Evolutionary conservation across 202 grass and related monocot species (phyloP).

Genomic region (Schoenoplectus triqueter): DNA sequence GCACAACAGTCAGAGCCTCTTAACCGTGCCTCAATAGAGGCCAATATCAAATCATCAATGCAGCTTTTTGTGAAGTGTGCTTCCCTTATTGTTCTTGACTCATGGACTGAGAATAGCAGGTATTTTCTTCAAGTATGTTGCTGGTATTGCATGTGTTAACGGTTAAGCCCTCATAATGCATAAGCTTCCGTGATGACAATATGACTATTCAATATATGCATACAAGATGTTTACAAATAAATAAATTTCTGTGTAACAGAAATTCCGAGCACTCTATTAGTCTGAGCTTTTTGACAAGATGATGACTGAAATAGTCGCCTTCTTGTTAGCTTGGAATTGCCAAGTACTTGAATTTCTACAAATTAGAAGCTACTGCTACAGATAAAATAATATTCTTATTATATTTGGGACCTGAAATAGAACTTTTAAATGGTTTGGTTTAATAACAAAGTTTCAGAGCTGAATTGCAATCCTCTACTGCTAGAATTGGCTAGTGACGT

Average conservation of each 20-base stretch:
- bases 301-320: neutral
- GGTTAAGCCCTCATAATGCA: neutral
- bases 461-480: neutral
- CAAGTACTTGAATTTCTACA: constrained; percentile 15
- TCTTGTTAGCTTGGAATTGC: constrained; percentile 20
- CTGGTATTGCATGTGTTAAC: neutral
- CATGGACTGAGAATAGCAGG: constrained; percentile 91
- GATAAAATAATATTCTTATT: constrained; percentile 6
- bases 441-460: neutral
- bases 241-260: neutral
- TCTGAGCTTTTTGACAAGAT: neutral
- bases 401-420: constrained; percentile 27
- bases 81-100: constrained; percentile 80
- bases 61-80: constrained; percentile 88
- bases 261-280: neutral
- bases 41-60: constrained; percentile 94
- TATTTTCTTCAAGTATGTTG: constrained; percentile 36
- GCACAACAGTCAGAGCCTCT: constrained; percentile 69
- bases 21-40: constrained; percentile 72
- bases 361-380: neutral
- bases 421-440: constrained; percentile 1
- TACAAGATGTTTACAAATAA: constrained; percentile 22
- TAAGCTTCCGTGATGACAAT: neutral
- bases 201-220: neutral
- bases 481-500: neutral